Evolutionary conservation across 2,329 filamentous ascomycete species (phyloP).

Genomic region (Fusarium coicis): DNA sequence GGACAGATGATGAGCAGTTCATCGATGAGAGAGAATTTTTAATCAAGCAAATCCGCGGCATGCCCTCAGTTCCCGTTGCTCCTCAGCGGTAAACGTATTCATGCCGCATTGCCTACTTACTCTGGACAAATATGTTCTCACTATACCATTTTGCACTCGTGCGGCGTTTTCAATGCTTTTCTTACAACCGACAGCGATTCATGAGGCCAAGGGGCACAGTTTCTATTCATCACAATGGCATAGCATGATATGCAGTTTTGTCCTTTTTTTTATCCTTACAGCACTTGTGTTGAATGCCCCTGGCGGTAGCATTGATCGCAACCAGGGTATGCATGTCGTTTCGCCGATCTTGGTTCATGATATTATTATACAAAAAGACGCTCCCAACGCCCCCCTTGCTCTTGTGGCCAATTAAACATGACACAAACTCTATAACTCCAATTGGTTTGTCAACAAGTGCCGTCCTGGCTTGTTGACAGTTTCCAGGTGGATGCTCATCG

Average conservation of each 20-base stretch:
- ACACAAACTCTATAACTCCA: slow-evolving; percentile 39
- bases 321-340: slow-evolving; percentile 14
- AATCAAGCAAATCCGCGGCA: slow-evolving; percentile 88
- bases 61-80: slow-evolving; percentile 68
- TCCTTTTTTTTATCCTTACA: slow-evolving; percentile 15
- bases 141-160: slow-evolving; percentile 23
- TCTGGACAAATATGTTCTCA: neutral
- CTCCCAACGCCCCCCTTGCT: slow-evolving; percentile 42
- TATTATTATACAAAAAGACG: slow-evolving; percentile 44
- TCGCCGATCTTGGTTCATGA: slow-evolving; percentile 34
- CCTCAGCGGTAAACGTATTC: slow-evolving; percentile 55
- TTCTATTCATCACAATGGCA: slow-evolving; percentile 26
- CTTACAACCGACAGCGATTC: slow-evolving; percentile 8
- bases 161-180: slow-evolving; percentile 22
- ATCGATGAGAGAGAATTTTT: slow-evolving; percentile 97
- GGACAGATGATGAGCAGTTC: slow-evolving; percentile 98
- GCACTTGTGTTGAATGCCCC: slow-evolving; percentile 9
- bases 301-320: slow-evolving; percentile 16
- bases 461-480: neutral
- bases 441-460: slow-evolving; percentile 8
- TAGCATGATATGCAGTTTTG: slow-evolving; percentile 16
- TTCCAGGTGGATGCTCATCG: slow-evolving; percentile 41
- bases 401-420: slow-evolving; percentile 33
- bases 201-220: slow-evolving; percentile 19
- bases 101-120: neutral